A percentile compares a stretch with the other conserved stretches of the same genome.
Evolutionary conservation across 179 eudicot species (phyloP).

Genomic region (Nepenthes alata): DNA sequence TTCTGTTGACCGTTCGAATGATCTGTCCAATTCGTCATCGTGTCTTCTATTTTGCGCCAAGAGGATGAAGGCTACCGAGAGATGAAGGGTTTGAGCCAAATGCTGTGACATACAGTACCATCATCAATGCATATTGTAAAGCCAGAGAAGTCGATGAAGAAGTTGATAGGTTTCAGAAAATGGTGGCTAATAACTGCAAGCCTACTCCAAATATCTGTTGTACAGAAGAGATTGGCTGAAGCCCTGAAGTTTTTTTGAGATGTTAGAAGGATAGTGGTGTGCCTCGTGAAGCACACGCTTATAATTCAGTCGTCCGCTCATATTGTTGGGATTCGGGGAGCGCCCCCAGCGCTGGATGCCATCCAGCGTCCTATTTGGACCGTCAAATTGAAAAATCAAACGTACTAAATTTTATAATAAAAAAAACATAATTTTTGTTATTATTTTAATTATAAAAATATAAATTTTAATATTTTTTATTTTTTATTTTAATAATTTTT

Average conservation of each 20-base stretch:
- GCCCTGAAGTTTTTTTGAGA: conserved; percentile 52
- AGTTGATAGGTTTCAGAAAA: conserved; percentile 37
- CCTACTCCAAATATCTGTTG: conserved; percentile 62
- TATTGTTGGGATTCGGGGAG: no score
- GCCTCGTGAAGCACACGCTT: conserved; percentile 52
- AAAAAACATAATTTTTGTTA: no score
- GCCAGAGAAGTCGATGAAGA: conserved; percentile 42
- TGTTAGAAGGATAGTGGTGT: conserved; percentile 35
- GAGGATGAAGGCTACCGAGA: conserved; percentile 56
- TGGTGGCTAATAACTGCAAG: conserved; percentile 37
- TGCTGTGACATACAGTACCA: conserved; percentile 62
- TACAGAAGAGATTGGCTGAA: conserved; percentile 43
- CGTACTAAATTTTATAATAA: no score
- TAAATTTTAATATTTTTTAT: no score
- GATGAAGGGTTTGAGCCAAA: conserved; percentile 82
- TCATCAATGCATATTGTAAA: conserved; percentile 65
- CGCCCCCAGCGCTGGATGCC: no score
- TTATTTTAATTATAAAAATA: no score
- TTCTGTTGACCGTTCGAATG: no score
- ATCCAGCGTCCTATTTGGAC: no score
- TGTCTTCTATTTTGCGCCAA: no score
- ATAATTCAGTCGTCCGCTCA: conserved; percentile 69
- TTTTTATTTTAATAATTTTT: no score
- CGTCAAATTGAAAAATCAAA: no score
- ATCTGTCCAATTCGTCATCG: no score